Conservation (phyloP, 257 asterid genomes). For the Solanum bukasovii region DNA sequence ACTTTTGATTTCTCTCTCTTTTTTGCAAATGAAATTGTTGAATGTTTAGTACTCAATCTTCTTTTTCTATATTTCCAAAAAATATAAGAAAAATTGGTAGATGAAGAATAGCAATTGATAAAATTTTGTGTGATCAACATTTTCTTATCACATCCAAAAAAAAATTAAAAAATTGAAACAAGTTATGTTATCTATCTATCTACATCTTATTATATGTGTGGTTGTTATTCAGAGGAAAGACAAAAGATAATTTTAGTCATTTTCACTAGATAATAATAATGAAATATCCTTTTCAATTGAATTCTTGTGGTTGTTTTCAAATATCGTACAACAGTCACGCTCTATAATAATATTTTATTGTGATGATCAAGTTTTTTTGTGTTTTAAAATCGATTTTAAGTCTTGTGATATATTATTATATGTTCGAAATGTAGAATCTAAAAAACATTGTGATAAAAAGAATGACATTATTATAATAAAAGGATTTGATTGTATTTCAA, state of each 20-base stretch:
- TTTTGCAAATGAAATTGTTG: conserved; percentile 14
- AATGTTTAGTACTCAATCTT: not conserved
- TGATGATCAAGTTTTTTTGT: not conserved
- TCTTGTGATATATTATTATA: not conserved
- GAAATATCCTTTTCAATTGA: not conserved
- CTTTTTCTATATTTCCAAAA: conserved; percentile 4
- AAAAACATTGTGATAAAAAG: not conserved
- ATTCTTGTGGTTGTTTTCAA: not conserved
- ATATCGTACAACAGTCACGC: not conserved
- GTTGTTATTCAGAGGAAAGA: not conserved
- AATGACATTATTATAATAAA: too few species aligned
- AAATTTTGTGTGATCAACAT: conserved; percentile 15
- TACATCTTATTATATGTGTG: not conserved
- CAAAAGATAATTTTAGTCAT: not conserved
- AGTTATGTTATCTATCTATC: not conserved
- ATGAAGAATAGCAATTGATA: not conserved
- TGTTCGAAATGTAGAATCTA: not conserved
- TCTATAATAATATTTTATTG: not conserved
- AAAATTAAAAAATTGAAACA: not conserved
- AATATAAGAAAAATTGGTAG: not conserved
- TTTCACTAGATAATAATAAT: not conserved
- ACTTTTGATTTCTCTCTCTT: conserved; percentile 29
- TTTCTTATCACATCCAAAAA: not conserved
- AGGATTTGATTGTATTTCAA: too few species aligned
- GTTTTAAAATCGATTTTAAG: too few species aligned